phyloP scores from a whole-genome alignment of 2,329 filamentous ascomycete species.

The Diaporthe amygdali region DNA sequence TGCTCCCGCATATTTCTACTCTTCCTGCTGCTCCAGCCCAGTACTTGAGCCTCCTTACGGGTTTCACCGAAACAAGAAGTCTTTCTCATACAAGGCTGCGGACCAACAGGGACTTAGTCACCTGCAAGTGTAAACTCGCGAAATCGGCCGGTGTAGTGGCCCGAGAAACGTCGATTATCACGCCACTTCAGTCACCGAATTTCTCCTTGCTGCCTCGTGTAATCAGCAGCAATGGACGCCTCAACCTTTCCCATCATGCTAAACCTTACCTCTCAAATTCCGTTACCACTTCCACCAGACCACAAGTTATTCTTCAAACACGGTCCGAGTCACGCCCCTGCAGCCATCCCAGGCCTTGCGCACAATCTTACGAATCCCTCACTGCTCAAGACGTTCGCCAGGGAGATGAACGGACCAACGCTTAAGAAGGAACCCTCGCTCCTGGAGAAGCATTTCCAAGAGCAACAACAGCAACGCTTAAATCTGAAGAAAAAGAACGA shows the following conservation, averaged over 20 bases:
- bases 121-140: neutral
- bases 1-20: neutral
- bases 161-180: constrained; percentile 26
- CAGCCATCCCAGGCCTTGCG: neutral
- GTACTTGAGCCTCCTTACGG: neutral
- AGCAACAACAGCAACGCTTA: constrained; percentile 19
- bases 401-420: constrained; percentile 27
- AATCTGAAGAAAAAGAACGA: constrained; percentile 4
- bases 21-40: neutral
- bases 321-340: constrained; percentile 12
- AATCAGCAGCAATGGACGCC: constrained; percentile 17
- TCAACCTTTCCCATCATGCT: constrained; percentile 23
- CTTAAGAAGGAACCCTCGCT: constrained; percentile 22
- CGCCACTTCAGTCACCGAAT: constrained; percentile 21
- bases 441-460: constrained; percentile 23
- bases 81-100: neutral
- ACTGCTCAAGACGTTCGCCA: constrained; percentile 30
- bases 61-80: neutral
- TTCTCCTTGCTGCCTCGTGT: constrained; percentile 12
- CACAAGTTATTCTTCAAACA: constrained; percentile 38
- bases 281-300: constrained; percentile 46
- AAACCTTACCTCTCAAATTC: constrained; percentile 34
- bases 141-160: constrained; percentile 20
- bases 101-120: neutral
- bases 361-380: constrained; percentile 21